These are phyloP conservation scores for Lentinula aciculospora DNA, from an alignment of 768 basidiomycete species.

Conservation along the genomic window DNA sequence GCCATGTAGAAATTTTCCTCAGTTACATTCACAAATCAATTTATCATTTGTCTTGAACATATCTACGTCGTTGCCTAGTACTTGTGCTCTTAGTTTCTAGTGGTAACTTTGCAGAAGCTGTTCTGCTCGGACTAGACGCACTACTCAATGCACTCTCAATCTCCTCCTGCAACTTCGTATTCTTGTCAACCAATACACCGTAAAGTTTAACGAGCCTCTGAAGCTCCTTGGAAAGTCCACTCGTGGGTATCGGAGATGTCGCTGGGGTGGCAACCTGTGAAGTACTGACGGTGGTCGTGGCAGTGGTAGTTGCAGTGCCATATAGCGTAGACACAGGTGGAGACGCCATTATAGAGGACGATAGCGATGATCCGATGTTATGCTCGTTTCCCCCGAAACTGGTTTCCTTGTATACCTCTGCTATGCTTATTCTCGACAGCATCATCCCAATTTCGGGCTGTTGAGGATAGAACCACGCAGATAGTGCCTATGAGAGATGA, in stretches of 20 bases:
- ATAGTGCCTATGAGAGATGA: conserved; percentile 14
- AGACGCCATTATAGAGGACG: not conserved
- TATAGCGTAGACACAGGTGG: not conserved
- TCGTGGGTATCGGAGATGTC: not conserved
- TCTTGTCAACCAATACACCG: not conserved
- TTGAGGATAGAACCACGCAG: conserved; percentile 31
- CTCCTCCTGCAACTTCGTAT: not conserved
- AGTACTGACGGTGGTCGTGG: not conserved
- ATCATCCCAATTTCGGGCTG: conserved; percentile 24
- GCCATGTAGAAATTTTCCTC: too few relatives aligned
- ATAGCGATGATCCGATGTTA: not conserved
- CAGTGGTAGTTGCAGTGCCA: not conserved
- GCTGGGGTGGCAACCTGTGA: not conserved
- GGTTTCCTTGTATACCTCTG: not conserved
- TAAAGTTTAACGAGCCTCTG: not conserved
- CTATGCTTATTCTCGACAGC: conserved; percentile 11
- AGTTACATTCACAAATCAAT: too few relatives aligned
- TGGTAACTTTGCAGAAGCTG: not conserved
- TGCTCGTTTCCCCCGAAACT: not conserved
- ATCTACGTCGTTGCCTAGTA: not conserved
- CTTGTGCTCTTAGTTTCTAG: not conserved
- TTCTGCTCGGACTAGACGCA: not conserved
- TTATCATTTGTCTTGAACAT: not conserved
- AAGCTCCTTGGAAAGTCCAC: not conserved
- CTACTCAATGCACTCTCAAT: not conserved